Evolutionary conservation across 768 basidiomycete species (phyloP), one percentile per base, ranked within the genome.

Genomic region (Hericium alpestre): DNA sequence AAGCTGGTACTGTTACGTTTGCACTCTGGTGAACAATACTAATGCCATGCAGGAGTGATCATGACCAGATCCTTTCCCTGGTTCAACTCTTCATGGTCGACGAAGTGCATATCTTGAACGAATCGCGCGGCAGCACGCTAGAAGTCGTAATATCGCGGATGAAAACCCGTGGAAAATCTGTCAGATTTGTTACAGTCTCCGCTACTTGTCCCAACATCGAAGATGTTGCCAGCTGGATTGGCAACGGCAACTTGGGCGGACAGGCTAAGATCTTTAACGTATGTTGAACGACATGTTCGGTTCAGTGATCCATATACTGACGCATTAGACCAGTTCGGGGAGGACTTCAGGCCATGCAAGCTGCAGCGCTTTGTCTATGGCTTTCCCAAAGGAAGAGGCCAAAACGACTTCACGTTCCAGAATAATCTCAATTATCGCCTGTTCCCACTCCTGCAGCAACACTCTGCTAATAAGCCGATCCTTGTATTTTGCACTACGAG

Each of bases 131-230:
- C 18, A 89, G 93, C 55, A 92, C 89, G 1, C 76, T 99, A 2
- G 96, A 99, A 72, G 95, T 95, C 16, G 81, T 98, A n/a, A 77
- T 94, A 48, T 89, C 90, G 3, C 83, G 96, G 23, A 95, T 98
- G 91, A 94, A 89, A 70, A 71, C 81, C 3, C 79, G 84, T 10
- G 86, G 84, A 9, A 75, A 77, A 3, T 67, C 70, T 2, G 82
- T 91, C 23, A 84, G 96, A 7, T 94, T 98, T 67, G 71, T 96
- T 32, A 79, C 96, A 16, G 82, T 97, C 40, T 95, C 93, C 0
- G 95, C 95, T 5, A 97, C 95, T 0, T 87, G 92, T 12, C 95
- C 95, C 0, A 98, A 99, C 63, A 87, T 93, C 53, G 74, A 82
- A 25, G 95, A 99, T 61, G 82, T 99, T 32, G 92, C 93, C 1